Base-by-base conservation (phyloP, 2,329 filamentous ascomycete species). In the Ciborinia camelliae region DNA sequence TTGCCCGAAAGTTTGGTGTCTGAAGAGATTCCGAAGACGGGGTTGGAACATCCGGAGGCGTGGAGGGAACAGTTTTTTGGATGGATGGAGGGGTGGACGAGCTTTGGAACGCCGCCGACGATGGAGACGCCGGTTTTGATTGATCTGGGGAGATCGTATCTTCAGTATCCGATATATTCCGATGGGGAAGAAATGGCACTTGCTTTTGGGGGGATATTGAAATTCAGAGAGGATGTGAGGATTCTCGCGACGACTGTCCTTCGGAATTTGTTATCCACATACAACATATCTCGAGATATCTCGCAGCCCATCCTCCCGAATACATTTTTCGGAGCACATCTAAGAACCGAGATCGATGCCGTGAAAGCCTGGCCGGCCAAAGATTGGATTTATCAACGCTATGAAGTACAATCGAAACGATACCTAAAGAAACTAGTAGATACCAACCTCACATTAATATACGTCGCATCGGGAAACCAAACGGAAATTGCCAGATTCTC, bases 391-490 rank as follows among this genome's bases (percentile, higher is more conserved):
- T 70, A 67, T 58, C 66, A 60, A 41, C 71, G 63, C 15, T 73
- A 69, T 57, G 68, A 68, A 37, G 69, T 67, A 9, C 78, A 79
- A 67, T 75, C 76, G 0, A 69, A 72, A 4, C 68, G 69, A 5
- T 78, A 78, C 66, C 70, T 79, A n/a, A 53, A 70, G 32, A 73
- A 77, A 65, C 73, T 77, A 0, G 43, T 68, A 3, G 43, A 65
- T 12, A 66, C 71, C 39, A 71, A 72, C 4, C 65, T 75, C 1
- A 48, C 68, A 0, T 57, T 79, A 20, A 74, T 79, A 1, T 82
- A 79, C 68, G 73, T 81, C 20, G 79, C 79, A 18, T 79, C 77
- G 0, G 79, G 79, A 5, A 76, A 77, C n/a, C 69, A 67, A 1
- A 62, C 69, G 5, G 75, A 81, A 59, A 72, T 79, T 4, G 69